These are phyloP conservation scores for Murraya koenigii DNA, from an alignment of 345 rosid species.

Conservation along the genomic window DNA sequence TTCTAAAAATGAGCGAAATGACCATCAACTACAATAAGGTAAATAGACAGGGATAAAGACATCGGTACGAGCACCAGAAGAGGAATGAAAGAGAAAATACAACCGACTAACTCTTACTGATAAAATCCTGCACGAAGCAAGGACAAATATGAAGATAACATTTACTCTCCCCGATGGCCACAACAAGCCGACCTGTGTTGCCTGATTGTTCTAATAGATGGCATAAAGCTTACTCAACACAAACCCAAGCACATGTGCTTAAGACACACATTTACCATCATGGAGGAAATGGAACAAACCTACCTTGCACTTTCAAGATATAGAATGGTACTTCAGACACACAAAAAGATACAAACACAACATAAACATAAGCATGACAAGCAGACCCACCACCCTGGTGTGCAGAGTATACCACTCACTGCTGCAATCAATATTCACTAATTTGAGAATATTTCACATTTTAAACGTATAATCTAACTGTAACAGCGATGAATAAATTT, in stretches of 20 bases:
- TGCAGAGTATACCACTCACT: not conserved
- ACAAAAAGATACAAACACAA: not conserved
- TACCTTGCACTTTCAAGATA: not conserved
- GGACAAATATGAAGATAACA: not conserved
- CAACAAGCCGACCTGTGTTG: not conserved
- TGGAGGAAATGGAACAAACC: not conserved
- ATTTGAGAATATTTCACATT: not conserved
- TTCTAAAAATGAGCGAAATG: not conserved
- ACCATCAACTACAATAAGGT: not conserved
- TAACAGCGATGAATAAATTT: not conserved
- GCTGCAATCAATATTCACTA: not conserved
- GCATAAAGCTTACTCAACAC: not conserved
- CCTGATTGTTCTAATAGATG: not conserved
- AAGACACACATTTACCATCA: too few relatives aligned
- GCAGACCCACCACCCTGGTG: not conserved
- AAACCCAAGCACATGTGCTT: not conserved
- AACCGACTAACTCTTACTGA: not conserved
- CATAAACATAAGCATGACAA: not conserved
- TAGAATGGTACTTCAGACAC: not conserved
- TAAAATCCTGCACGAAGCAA: not conserved
- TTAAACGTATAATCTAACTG: not conserved
- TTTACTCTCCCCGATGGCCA: not conserved
- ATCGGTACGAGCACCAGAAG: not conserved
- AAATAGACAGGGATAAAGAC: not conserved
- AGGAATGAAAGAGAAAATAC: not conserved